Evolutionary conservation across 192 early-diverging fungal genomes (phyloP), one percentile per base, ranked within the genome.

Genomic region (Backusella parvicylindrica): DNA sequence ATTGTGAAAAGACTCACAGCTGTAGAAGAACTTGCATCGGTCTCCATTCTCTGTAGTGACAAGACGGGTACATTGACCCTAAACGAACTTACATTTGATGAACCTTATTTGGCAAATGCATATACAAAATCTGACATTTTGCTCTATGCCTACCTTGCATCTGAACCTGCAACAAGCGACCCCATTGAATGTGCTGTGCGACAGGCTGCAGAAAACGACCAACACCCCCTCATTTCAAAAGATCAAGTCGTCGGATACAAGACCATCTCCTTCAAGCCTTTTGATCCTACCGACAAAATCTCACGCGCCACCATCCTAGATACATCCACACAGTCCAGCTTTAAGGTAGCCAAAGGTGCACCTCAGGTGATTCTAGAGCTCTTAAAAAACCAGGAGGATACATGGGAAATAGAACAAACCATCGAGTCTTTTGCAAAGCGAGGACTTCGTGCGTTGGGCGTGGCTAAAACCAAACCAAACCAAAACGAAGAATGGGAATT

Each of bases 1-100:
- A 93, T 94, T 81, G 85, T 91, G 65, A 93, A 94, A 76, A 89
- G 93, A 38, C 79, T 94, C 33, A 90, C 93, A 0, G 93, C 93
- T 49, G 92, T 94, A 28, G 93, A 94, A 81, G 92, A 93, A 74
- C 82, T 94, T 60, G 92, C 93, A 0, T 91, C 92, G 0, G 89
- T 93, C 1, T 89, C 90, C 0, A 86, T 91, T 65, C 79, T 89
- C 6, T 89, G 88, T 77, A 89, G 84, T 30, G 88, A 90, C 80
- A 91, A 93, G 73, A 93, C 92, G 0, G 92, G 92, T 15, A 94
- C 92, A 0, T 77, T 94, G 41, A 94, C 93, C 13, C 79, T 93
- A n/a, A 95, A 93, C 83, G 79, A 92, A 75, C 87, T 95, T 23
- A 85, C 89, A 2, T 93, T 95, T 82, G 92, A 94, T 83, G 85